Evolutionary conservation across 805 yeast species (phyloP).

Genomic region (Candida sonorensis): DNA sequence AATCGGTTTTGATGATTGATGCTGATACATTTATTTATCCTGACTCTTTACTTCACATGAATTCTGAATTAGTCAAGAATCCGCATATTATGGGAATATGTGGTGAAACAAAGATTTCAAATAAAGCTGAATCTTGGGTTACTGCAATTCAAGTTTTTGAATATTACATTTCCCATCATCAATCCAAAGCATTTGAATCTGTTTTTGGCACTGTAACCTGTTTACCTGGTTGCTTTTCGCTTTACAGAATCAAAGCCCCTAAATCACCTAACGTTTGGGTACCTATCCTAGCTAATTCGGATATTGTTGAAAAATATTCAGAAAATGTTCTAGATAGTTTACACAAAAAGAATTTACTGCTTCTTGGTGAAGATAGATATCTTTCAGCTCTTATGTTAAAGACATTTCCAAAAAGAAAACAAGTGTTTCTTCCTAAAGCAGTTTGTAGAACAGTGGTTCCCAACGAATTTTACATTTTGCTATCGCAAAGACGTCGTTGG

Average conservation of each 20-base stretch:
- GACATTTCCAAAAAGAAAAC: constrained; percentile 86
- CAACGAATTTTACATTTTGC: constrained; percentile 63
- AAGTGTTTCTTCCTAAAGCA: constrained; percentile 81
- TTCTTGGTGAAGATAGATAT: constrained; percentile 88
- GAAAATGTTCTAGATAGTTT: constrained; percentile 80
- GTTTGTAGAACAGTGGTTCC: constrained; percentile 93
- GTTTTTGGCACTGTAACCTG: constrained; percentile 93
- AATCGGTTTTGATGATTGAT: constrained; percentile 83
- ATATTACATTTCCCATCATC: constrained; percentile 90
- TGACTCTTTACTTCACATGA: constrained; percentile 84
- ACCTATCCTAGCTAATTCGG: constrained; percentile 88
- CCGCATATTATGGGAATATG: constrained; percentile 87
- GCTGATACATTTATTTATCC: constrained; percentile 90
- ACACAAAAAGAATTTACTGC: constrained; percentile 77
- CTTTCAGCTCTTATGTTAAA: constrained; percentile 78
- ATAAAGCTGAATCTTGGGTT: constrained; percentile 79
- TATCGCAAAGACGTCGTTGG: constrained; percentile 96
- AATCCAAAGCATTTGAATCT: constrained; percentile 91
- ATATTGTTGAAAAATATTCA: constrained; percentile 84
- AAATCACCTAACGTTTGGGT: constrained; percentile 84
- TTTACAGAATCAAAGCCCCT: constrained; percentile 87
- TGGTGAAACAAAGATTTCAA: constrained; percentile 90
- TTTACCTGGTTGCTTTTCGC: constrained; percentile 91
- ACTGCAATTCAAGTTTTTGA: constrained; percentile 92
- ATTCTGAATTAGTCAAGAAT: constrained; percentile 81